These are phyloP conservation scores for Rosa lucieae DNA, from an alignment of 306 rosid species.

Conservation along the genomic window DNA sequence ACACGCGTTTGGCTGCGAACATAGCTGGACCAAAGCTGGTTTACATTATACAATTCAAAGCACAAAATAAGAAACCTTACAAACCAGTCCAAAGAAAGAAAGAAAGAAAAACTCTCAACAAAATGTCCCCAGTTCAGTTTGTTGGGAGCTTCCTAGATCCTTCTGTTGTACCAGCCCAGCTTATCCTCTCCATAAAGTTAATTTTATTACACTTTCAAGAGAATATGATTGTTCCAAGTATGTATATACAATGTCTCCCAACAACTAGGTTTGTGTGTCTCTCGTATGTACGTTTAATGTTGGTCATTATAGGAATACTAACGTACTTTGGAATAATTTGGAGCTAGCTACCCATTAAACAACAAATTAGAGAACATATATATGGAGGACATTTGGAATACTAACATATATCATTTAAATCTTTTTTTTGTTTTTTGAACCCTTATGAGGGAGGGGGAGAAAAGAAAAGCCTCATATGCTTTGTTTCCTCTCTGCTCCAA, in stretches of 20 bases:
- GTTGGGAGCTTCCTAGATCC: background rate
- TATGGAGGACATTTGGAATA: no score
- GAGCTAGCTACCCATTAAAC: background rate
- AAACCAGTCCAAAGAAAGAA: background rate
- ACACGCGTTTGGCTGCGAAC: constrained; percentile 18
- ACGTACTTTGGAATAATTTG: background rate
- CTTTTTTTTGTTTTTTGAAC: no score
- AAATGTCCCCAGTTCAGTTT: background rate
- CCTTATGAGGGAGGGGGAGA: background rate
- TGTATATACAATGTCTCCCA: constrained; percentile 14
- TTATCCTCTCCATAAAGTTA: background rate
- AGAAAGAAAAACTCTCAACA: background rate
- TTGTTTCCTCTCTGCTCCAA: no score
- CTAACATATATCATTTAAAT: background rate
- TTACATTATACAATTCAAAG: background rate
- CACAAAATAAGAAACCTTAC: background rate
- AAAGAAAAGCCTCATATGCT: no score
- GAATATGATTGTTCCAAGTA: background rate
- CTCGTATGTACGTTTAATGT: background rate
- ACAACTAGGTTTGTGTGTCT: constrained; percentile 14
- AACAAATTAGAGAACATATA: background rate
- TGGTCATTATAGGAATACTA: background rate
- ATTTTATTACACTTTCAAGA: background rate
- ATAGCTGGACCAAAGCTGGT: constrained; percentile 13
- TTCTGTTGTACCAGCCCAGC: constrained; percentile 1